Base-by-base conservation (phyloP, 768 basidiomycete genomes). In the Lyophyllum atratum region DNA sequence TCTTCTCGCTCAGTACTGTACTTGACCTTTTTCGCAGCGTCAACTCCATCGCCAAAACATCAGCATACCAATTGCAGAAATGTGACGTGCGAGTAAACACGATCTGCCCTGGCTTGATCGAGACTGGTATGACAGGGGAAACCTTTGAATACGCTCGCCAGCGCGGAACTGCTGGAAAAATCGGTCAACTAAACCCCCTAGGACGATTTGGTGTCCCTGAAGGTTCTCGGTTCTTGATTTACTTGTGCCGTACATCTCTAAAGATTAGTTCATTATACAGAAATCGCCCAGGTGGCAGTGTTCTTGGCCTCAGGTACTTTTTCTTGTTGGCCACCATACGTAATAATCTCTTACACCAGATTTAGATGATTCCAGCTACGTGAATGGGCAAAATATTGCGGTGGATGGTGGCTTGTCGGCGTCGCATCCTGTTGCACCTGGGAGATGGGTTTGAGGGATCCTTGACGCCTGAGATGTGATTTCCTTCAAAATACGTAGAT, bases 81-180 rank as follows among this genome's bases (percentile, higher is more conserved):
- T 87, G 85, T 1, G 89, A 93, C 71, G 82, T 98, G 61, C 90
- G 95, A 43, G 88, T 97, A 60, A 96, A 94, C 71, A 79, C 87
- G 43, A 85, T 97, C 63, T 95, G 93, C 66, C 95, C 95, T 5
- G 95, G 94, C 14, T 74, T 97, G 55, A 93, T 97, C 66, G 91
- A 96, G 76, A 98, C 95, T 9, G 90, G 87, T 49, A 97, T 98
- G 93, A 95, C 95, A 2, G 75, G 72, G 48, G 67, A 62, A n/a
- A 80, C 87, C 29, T 98, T 98, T 65, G 84, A 90, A 25, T 80
- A 80, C 48, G 95, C 95, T 26, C 85, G 89, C 22, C 70, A 84
- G 56, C 82, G 86, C 24, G 95, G 95, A 9, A 89, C 78, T n/a
- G 80, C 74, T 19, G 74, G 75, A 50, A 93, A 89, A 74, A 81